A percentile compares a stretch with the other conserved stretches of the same genome.
Conservation (phyloP, 2,329 filamentous ascomycete species). For the Epichloe sibirici region DNA sequence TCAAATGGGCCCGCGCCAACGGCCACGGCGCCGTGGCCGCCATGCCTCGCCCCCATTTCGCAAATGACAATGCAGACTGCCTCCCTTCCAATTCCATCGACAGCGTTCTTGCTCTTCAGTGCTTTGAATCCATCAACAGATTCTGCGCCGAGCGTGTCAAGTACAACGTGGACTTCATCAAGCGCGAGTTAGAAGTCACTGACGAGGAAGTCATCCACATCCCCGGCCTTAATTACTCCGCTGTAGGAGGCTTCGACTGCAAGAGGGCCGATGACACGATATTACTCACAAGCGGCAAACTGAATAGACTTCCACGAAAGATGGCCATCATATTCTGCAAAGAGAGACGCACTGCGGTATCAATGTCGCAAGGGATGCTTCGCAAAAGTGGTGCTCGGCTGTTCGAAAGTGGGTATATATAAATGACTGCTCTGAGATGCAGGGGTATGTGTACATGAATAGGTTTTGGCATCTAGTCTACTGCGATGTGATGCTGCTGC, state of each 20-base stretch:
- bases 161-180: conserved; percentile 11
- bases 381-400: conserved; percentile 8
- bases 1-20: conserved; percentile 9
- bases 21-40: conserved; percentile 13
- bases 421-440: too few species aligned
- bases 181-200: conserved; percentile 12
- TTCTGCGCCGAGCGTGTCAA: conserved; percentile 9
- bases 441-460: too few species aligned
- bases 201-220: conserved; percentile 12
- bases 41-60: neutral
- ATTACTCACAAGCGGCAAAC: neutral
- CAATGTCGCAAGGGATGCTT: conserved; percentile 8
- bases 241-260: neutral
- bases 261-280: neutral
- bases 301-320: conserved; percentile 9
- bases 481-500: too few species aligned
- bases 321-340: conserved; percentile 9
- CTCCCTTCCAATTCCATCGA: conserved; percentile 1
- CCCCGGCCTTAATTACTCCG: conserved; percentile 10
- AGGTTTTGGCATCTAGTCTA: too few species aligned
- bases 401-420: too few species aligned
- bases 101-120: neutral
- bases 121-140: conserved; percentile 1
- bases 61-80: neutral
- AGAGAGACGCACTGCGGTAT: conserved; percentile 18